Evolutionary conservation across 1,284 basidiomycete species (phyloP).

Genomic region (Erythrobasidium hasegawianum): DNA sequence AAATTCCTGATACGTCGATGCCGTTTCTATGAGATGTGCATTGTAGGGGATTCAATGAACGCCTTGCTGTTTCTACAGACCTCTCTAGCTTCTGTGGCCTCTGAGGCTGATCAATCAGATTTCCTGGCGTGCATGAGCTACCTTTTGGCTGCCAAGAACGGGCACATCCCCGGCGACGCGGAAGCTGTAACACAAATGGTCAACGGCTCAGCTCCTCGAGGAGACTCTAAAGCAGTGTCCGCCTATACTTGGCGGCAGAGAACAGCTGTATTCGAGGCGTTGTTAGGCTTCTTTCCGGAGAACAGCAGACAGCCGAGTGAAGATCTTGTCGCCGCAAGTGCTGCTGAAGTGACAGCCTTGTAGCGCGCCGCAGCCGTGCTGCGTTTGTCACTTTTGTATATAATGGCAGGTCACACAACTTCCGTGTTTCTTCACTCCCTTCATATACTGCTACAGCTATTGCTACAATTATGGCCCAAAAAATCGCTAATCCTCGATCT

Average conservation of each 20-base stretch:
- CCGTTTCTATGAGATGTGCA: conserved; percentile 44
- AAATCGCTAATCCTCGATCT: conserved; percentile 26
- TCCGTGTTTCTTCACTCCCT: too few relatives aligned
- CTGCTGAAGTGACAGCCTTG: too few relatives aligned
- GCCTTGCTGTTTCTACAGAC: conserved; percentile 50
- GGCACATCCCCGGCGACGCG: background rate
- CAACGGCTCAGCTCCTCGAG: background rate
- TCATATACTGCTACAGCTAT: too few relatives aligned
- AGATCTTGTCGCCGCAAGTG: conserved; percentile 38
- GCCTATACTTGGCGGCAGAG: conserved; percentile 41
- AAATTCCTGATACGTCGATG: conserved; percentile 46
- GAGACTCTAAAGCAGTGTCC: background rate
- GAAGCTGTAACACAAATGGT: background rate
- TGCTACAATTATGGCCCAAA: conserved; percentile 3
- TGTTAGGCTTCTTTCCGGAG: conserved; percentile 46
- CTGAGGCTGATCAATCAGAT: conserved; percentile 46
- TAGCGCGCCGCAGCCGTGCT: too few relatives aligned
- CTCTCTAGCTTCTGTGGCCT: conserved; percentile 47
- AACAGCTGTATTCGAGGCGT: conserved; percentile 44
- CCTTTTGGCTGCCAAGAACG: conserved; percentile 41
- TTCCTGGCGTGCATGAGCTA: conserved; percentile 49
- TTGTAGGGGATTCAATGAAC: conserved; percentile 41
- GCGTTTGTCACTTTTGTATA: too few relatives aligned
- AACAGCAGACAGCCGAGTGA: conserved; percentile 45
- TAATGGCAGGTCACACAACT: too few relatives aligned